A percentile compares a stretch with the other conserved stretches of the same genome.
Conservation (phyloP, 2,329 filamentous ascomycete genomes). For the Calonectria honghensis region DNA sequence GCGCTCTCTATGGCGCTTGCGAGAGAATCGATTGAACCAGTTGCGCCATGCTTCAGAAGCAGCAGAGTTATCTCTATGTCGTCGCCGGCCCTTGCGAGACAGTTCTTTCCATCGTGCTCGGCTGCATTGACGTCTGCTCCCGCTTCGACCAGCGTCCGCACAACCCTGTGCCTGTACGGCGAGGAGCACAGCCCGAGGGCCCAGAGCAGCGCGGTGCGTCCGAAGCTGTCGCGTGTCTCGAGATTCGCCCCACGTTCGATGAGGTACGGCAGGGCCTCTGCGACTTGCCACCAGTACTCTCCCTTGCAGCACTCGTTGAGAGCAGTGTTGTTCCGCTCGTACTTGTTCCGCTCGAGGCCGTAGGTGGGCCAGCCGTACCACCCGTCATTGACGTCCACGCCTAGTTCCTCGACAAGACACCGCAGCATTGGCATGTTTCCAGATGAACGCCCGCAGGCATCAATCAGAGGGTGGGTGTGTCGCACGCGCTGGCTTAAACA, state of each 20-base stretch:
- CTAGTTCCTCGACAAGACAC: constrained; percentile 11
- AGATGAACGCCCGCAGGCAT: not conserved
- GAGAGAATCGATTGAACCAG: not conserved
- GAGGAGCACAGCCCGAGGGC: not conserved
- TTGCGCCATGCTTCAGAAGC: constrained; percentile 2
- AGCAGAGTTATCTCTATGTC: not conserved
- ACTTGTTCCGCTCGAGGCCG: not conserved
- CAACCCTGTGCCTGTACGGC: not conserved
- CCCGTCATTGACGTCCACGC: constrained; percentile 12
- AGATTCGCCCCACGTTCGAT: not conserved
- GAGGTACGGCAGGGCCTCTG: not conserved
- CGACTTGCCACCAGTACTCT: constrained; percentile 3
- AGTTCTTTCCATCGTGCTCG: not conserved
- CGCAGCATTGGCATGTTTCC: constrained; percentile 18
- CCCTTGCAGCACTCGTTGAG: constrained; percentile 2
- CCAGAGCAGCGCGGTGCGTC: not conserved
- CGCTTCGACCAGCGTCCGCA: constrained; percentile 6
- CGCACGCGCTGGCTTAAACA: not conserved
- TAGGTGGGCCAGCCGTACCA: not conserved
- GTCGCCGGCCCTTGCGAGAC: not conserved
- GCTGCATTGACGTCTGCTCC: constrained; percentile 1
- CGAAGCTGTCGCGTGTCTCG: not conserved
- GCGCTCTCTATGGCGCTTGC: not conserved
- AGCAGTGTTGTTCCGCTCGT: not conserved
- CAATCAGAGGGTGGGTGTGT: not conserved